A percentile compares a stretch with the other conserved stretches of the same genome.
Conservation (phyloP, 2,329 filamentous ascomycete species). For the Colletotrichum nymphaeae region DNA sequence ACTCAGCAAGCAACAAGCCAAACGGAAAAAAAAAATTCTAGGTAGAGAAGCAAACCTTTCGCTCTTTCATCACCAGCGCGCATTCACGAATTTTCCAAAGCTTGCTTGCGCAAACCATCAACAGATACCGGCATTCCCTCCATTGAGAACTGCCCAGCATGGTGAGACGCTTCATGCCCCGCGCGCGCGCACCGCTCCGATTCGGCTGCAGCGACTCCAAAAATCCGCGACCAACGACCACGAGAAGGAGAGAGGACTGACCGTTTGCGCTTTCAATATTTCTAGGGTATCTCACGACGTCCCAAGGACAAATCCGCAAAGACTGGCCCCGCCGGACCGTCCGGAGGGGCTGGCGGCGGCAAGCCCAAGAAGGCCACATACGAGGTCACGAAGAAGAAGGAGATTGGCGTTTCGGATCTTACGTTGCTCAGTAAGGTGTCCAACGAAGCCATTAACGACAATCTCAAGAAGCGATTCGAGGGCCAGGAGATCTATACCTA, state of each 20-base stretch:
- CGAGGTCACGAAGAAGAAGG: constrained; percentile 98
- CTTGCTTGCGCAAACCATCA: constrained; percentile 23
- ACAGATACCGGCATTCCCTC: constrained; percentile 31
- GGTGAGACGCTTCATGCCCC: constrained; percentile 38
- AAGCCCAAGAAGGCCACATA: constrained; percentile 96
- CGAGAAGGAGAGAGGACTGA: constrained; percentile 12
- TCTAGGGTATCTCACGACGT: constrained; percentile 61
- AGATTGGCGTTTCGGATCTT: constrained; percentile 97
- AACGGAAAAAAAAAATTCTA: not conserved
- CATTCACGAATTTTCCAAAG: not conserved
- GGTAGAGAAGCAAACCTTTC: not conserved
- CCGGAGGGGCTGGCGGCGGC: constrained; percentile 52
- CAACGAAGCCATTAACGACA: constrained; percentile 99
- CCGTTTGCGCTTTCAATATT: constrained; percentile 2
- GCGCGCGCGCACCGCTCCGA: constrained; percentile 20
- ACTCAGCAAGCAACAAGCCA: constrained; percentile 20
- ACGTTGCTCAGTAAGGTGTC: constrained; percentile 98
- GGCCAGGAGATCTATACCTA: constrained; percentile 99
- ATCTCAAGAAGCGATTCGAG: constrained; percentile 97
- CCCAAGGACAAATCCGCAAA: constrained; percentile 59
- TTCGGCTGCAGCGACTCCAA: constrained; percentile 4
- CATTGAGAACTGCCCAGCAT: constrained; percentile 38
- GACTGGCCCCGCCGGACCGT: constrained; percentile 53
- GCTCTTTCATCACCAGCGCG: constrained; percentile 22
- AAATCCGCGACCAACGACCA: not conserved